Base-by-base conservation (phyloP, 495 filamentous ascomycete species). In the Cudoniella acicularis region DNA sequence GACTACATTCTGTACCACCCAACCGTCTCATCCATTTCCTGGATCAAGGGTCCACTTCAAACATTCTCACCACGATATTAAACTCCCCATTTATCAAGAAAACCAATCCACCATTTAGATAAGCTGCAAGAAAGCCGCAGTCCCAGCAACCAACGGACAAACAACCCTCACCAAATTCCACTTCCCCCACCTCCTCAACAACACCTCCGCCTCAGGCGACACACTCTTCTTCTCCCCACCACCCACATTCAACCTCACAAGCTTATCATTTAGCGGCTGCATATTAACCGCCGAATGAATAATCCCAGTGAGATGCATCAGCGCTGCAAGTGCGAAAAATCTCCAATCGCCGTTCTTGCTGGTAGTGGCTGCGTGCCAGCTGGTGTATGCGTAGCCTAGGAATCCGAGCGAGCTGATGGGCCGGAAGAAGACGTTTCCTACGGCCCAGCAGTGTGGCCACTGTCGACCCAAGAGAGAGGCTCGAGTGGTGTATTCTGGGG, bases 361-460 rank as follows among this genome's bases (percentile, higher is more conserved):
- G n/a, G 43, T 21, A 4, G 8, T 64, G 65, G 66, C 65, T 8
- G 66, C 59, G 3, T 50, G 57, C 61, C 66, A 75, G 9, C 66
- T 64, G 0, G 73, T 63, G 61, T 74, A 78, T 36, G 63, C 70
- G 59, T 79, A 80, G 11, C 75, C 75, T 1, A 79, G 53, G 50
- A 78, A 71, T 20, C 76, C 73, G 0, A 80, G 67, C 4, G 75
- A 75, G 58, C 67, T 72, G 59, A 80, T 79, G 49, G 77, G 75
- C 0, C 77, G 70, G 62, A 80, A 78, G 66, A 80, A 77, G 18
- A 70, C 61, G 59, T 78, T 79, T 41, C 77, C 77, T 6, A 78
- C 68, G 23, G 62, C 59, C 75, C 75, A 79, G 61, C 75, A 78
- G 25, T 70, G 63, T 13, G 77, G 74, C 77, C 77, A 80, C 64